Evolutionary conservation across 225 moss, liverwort and hornwort species (phyloP), one percentile per base, ranked within the genome.

Genomic region (Bryum argenteum): DNA sequence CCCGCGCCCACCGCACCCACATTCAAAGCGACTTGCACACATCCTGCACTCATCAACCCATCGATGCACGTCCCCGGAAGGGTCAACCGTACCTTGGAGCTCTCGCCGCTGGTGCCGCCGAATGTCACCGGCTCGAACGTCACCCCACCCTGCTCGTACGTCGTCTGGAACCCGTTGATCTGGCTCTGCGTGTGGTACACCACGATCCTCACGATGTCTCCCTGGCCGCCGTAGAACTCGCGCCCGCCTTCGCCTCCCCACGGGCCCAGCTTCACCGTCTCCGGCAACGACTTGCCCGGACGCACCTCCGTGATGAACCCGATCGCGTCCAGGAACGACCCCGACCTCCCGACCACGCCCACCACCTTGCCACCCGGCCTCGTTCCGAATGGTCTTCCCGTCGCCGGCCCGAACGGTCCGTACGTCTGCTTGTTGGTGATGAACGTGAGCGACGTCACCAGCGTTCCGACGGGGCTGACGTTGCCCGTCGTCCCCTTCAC

Each of bases 111-210:
- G 20, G 61, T 40, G 41, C 61, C 61, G 19, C 61, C 61, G 40
- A 11, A 10, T 1, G 11, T 42, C 20, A 41, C 61, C 10, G 18
- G 41, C 7, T 61, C n/a, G 12, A 62, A 62, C 20, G 20, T 41
- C 19, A 62, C 62, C 28, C 65, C 65, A 3, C 65, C 65, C 50
- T 66, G 65, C 19, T 66, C 50, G 17, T 66, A 66, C 1, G 65
- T 66, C 26, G 50, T 51, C 17, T 66, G 48, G 17, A 50, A 48
- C 7, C 48, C 65, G 45, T 66, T 23, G 50, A 66, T 66, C 9
- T 51, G 65, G 15, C 6, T 66, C 4, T 28, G 16, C 11, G 2
- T 26, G 45, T 66, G 33, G 45, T 66, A 48, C 26, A 66, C 65
- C 47, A 66, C 51, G 9, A 66, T 24, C 44, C 22, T 51, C 28